Base-by-base conservation (phyloP, 2,329 filamentous ascomycete species). In the Claviceps purpurea region DNA sequence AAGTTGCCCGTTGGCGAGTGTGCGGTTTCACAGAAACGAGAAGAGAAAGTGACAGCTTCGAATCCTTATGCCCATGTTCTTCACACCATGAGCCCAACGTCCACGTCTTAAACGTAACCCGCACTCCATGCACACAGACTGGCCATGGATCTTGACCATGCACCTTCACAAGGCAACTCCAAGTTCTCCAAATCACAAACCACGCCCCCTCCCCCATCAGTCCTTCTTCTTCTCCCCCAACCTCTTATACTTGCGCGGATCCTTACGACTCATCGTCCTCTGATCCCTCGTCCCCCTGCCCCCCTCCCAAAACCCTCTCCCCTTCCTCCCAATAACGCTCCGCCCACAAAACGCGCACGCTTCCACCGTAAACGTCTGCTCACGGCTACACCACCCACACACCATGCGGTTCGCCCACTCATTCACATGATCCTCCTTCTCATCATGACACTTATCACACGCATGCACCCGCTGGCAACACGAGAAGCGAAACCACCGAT, bases 381-480 rank as follows among this genome's bases (percentile, higher is more conserved):
- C 88, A 50, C 88, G 74, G 56, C 84, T 88, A 66, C 87, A 88
- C 71, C 77, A 85, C 6, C 85, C 85, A 64, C 86, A 91, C 39
- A 91, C 80, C 86, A 93, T 93, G 48, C 87, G 74, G 61, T 84
- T 88, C 7, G 88, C 88, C 75, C 87, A 88, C 68, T 93, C 88
- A 57, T 87, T 83, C 7, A 77, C 70, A 68, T 94, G 88, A 49
- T 85, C 82, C 59, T 82, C 79, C 10, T 70, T 75, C 16, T 70
- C 75, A 64, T 93, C 87, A 61, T 94, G 88, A 67, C 88, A 94
- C 69, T 77, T 78, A 61, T 84, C 80, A 64, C 80, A 84, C n/a
- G 78, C 62, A 59, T 79, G 72, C 40, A 82, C 77, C 53, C 73
- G 72, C 49, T 65, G 66, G 64, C 79, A 83, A 68, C 80, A 83